phyloP scores from a whole-genome alignment of 352 stramenopile species.

The Phytophthora constricta region DNA sequence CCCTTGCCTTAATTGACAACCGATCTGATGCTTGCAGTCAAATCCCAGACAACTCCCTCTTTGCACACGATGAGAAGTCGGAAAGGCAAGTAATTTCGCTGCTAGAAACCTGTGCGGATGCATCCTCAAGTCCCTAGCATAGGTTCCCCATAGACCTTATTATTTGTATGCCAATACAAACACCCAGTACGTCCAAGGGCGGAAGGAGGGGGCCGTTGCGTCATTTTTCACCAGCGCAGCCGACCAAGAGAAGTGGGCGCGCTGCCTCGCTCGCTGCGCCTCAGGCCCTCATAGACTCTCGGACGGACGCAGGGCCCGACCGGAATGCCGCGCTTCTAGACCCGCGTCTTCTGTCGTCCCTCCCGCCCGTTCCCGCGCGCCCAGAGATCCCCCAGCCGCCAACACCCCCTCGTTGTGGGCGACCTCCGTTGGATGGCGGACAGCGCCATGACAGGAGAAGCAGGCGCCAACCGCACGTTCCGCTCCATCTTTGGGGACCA shows the following conservation, averaged over 20 bases:
- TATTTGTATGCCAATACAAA: conserved; percentile 1
- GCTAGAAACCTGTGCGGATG: no score
- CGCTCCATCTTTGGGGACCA: conserved; percentile 65
- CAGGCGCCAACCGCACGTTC: conserved; percentile 70
- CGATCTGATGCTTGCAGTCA: no score
- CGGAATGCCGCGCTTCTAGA: conserved; percentile 53
- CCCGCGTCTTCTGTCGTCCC: conserved; percentile 37
- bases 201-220: conserved; percentile 34
- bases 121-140: not conserved
- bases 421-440: conserved; percentile 34
- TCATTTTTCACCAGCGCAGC: conserved; percentile 38
- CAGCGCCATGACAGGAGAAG: conserved; percentile 55
- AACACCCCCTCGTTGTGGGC: no score
- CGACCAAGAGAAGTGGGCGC: conserved; percentile 27
- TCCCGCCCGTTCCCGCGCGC: conserved; percentile 4
- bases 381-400: conserved; percentile 1
- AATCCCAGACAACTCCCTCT: not conserved
- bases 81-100: conserved; percentile 10
- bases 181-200: not conserved
- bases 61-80: not conserved
- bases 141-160: no score
- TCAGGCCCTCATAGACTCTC: conserved; percentile 30
- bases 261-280: conserved; percentile 9
- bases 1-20: no score
- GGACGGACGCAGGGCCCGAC: conserved; percentile 30